Evolutionary conservation across 371 early-diverging fungal genomes (phyloP).

Genomic region (Catenaria anguillulae): DNA sequence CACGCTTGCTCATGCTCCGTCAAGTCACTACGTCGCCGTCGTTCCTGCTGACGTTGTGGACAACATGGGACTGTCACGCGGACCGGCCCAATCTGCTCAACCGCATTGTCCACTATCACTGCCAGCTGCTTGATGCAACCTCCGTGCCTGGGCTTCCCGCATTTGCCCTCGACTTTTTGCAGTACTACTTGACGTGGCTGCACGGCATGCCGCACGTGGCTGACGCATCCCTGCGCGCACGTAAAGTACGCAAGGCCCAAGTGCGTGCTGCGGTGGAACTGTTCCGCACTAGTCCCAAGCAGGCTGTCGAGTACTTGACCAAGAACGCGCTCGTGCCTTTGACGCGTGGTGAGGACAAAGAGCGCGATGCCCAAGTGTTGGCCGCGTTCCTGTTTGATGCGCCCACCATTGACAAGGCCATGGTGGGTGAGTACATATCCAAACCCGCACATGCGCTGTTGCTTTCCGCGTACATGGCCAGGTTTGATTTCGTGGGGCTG

Average conservation of each 20-base stretch:
- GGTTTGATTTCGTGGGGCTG: constrained; percentile 66
- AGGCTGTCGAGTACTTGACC: constrained; percentile 1
- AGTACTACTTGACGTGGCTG: not conserved
- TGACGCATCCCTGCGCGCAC: not conserved
- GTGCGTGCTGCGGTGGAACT: not conserved
- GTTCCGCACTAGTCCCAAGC: not conserved
- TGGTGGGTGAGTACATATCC: constrained; percentile 75
- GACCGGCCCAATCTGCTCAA: not conserved
- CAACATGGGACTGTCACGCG: not conserved
- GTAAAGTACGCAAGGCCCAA: not conserved
- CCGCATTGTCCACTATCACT: not conserved
- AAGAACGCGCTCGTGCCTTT: not conserved
- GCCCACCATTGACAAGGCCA: constrained; percentile 58
- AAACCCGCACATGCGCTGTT: constrained; percentile 61
- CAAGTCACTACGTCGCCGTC: not conserved
- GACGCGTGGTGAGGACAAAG: too few species aligned
- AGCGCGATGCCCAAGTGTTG: too few species aligned
- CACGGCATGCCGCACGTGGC: not conserved
- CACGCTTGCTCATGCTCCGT: not conserved
- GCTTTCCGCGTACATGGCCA: constrained; percentile 59
- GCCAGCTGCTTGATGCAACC: not conserved
- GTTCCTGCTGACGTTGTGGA: not conserved
- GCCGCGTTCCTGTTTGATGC: constrained; percentile 54
- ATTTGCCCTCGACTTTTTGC: not conserved
- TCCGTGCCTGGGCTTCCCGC: not conserved